Conservation (phyloP, 305 asterid species). For the Rubia balearica region DNA sequence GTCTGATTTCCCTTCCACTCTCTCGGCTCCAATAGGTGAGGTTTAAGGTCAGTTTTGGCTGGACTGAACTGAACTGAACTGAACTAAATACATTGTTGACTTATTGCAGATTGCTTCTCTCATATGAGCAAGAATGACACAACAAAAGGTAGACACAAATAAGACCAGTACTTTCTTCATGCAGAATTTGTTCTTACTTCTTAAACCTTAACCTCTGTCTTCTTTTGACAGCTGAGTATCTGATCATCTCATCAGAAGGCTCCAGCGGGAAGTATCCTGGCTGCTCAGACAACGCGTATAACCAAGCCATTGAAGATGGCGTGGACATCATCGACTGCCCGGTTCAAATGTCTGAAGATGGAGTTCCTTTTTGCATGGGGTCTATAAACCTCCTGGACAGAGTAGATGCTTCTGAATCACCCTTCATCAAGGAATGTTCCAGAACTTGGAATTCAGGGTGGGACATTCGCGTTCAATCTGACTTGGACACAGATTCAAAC, state of each 20-base stretch:
- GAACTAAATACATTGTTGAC: too few species aligned
- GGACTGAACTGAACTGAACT: too few species aligned
- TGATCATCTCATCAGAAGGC: slow-evolving; percentile 71
- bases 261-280: slow-evolving; percentile 87
- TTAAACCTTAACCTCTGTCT: not conserved
- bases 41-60: not conserved
- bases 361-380: slow-evolving; percentile 73
- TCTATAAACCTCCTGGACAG: slow-evolving; percentile 65
- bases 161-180: not conserved
- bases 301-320: slow-evolving; percentile 66
- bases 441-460: slow-evolving; percentile 38
- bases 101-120: slow-evolving; percentile 65
- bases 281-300: slow-evolving; percentile 69
- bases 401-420: slow-evolving; percentile 44
- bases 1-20: slow-evolving; percentile 68
- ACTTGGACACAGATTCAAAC: slow-evolving; percentile 60
- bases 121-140: slow-evolving; percentile 52
- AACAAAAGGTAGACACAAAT: slow-evolving; percentile 34
- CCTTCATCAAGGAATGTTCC: slow-evolving; percentile 36
- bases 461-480: slow-evolving; percentile 58
- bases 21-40: slow-evolving; percentile 67
- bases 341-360: slow-evolving; percentile 70
- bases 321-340: slow-evolving; percentile 80
- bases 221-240: slow-evolving; percentile 35
- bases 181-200: too few species aligned